Conservation (phyloP, 2,329 filamentous ascomycete species). For the Aspergillus sp. region DNA sequence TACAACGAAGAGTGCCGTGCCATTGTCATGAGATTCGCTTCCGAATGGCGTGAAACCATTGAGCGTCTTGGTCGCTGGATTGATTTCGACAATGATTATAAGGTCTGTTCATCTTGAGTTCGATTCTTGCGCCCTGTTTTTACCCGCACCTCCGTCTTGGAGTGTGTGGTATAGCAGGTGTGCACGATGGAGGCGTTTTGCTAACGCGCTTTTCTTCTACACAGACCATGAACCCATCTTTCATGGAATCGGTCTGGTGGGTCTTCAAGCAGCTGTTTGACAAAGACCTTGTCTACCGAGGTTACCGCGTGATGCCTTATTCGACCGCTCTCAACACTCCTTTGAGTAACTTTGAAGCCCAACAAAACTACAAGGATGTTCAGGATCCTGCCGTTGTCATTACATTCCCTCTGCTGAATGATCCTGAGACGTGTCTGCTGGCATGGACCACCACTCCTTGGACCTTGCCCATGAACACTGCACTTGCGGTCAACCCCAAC, state of each 20-base stretch:
- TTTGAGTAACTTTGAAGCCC: slow-evolving; percentile 88
- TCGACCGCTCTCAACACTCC: slow-evolving; percentile 87
- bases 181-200: too few relatives aligned
- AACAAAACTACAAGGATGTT: slow-evolving; percentile 91
- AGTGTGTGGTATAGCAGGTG: too few relatives aligned
- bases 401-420: slow-evolving; percentile 76
- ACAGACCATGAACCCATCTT: slow-evolving; percentile 86
- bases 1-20: slow-evolving; percentile 91
- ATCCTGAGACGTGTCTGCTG: slow-evolving; percentile 71
- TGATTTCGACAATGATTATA: slow-evolving; percentile 97
- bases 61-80: slow-evolving; percentile 92
- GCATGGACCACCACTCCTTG: slow-evolving; percentile 90
- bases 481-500: slow-evolving; percentile 72
- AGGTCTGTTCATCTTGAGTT: slow-evolving; percentile 49
- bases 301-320: slow-evolving; percentile 91
- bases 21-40: slow-evolving; percentile 87
- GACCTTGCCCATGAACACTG: slow-evolving; percentile 80
- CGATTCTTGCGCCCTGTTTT: neutral
- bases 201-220: neutral
- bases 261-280: slow-evolving; percentile 91
- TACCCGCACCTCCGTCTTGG: neutral
- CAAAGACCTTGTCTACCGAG: slow-evolving; percentile 85
- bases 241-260: slow-evolving; percentile 98
- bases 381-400: slow-evolving; percentile 89
- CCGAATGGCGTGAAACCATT: slow-evolving; percentile 84